phyloP scores from a whole-genome alignment of 164 flowering plant genomes.

The Sedum album region DNA sequence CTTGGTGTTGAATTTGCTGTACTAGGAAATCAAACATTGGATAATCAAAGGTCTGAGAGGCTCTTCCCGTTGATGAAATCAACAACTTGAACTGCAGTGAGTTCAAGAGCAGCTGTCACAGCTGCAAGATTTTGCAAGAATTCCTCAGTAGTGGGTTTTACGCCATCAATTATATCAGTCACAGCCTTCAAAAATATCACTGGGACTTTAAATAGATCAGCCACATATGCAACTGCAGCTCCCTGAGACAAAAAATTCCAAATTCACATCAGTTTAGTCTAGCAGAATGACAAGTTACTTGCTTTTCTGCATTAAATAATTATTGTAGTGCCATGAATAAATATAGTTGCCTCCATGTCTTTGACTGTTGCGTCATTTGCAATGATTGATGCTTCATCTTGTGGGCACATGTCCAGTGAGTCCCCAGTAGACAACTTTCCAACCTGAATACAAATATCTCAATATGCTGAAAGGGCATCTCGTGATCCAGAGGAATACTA shows the following conservation, averaged over 20 bases:
- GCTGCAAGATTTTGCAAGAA: conserved; percentile 71
- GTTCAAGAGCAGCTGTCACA: conserved; percentile 71
- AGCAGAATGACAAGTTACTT: no score
- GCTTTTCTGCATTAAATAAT: background rate
- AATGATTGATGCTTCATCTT: conserved; percentile 66
- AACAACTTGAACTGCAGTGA: conserved; percentile 40
- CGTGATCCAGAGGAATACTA: background rate
- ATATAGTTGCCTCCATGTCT: conserved; percentile 84
- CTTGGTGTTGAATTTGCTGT: no score
- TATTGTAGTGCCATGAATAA: background rate
- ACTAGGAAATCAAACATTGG: no score
- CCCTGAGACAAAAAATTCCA: conserved; percentile 39
- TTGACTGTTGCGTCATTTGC: conserved; percentile 87
- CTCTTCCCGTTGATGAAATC: conserved; percentile 73
- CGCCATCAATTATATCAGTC: conserved; percentile 82
- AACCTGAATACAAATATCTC: conserved; percentile 31
- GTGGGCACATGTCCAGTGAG: conserved; percentile 83
- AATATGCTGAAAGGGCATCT: background rate
- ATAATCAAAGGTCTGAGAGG: conserved; percentile 46
- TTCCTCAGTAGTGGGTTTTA: conserved; percentile 86
- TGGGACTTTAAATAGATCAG: conserved; percentile 76
- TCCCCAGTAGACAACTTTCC: conserved; percentile 95
- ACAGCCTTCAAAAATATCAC: conserved; percentile 79
- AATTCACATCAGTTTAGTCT: background rate
- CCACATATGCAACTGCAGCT: conserved; percentile 84